Evolutionary conservation across 164 flowering plant species (phyloP).

Genomic region (Houttuynia cordata): DNA sequence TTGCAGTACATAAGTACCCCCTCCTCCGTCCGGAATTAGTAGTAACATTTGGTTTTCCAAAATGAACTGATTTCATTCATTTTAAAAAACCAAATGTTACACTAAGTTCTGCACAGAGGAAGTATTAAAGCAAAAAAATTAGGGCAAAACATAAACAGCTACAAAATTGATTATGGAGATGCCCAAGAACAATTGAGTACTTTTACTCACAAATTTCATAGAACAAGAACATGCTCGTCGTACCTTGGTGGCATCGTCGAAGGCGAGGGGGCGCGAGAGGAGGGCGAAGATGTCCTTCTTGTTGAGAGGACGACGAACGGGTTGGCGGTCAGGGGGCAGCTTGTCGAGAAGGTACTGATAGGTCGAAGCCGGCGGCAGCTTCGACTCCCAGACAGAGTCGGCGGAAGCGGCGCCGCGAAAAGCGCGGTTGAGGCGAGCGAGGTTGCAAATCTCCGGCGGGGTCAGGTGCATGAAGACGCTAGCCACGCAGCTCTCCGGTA

Average conservation of each 20-base stretch:
- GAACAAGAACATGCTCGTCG: no score
- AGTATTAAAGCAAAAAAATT: no score
- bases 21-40: no score
- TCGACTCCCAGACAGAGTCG: conserved; percentile 85
- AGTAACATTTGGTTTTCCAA: no score
- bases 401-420: conserved; percentile 97
- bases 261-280: conserved; percentile 64
- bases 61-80: no score
- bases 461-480: conserved; percentile 72
- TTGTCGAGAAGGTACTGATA: conserved; percentile 56
- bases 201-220: no score
- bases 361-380: conserved; percentile 67
- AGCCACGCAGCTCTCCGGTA: conserved; percentile 96
- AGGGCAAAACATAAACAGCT: no score
- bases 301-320: conserved; percentile 19
- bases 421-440: conserved; percentile 84
- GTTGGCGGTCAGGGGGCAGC: conserved; percentile 29
- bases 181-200: no score
- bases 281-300: conserved; percentile 86
- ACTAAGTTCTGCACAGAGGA: no score
- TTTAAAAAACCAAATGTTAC: no score
- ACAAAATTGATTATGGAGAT: neutral
- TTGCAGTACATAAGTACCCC: no score
- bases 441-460: conserved; percentile 98
- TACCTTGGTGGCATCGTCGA: conserved; percentile 77